A percentile compares a stretch with the other conserved stretches of the same genome.
phyloP scores from a whole-genome alignment of 202 grass and related monocot species.

The Hordeum pubiflorum region DNA sequence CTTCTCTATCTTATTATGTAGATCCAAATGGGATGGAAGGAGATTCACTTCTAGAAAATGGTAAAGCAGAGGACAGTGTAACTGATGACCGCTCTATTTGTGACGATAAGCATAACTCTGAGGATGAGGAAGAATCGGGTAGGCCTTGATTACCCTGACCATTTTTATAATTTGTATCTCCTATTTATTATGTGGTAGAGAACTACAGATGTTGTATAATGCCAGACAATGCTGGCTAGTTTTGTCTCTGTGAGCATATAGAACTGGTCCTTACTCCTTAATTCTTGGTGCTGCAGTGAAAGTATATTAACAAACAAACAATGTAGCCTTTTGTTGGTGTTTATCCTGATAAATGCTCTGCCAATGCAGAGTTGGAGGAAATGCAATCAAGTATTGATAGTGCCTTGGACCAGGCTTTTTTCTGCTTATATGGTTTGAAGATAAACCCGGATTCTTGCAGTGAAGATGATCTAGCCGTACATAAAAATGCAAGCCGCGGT shows the following conservation, averaged over 20 bases:
- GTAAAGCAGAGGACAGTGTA: slow-evolving; percentile 13
- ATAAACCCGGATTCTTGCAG: slow-evolving; percentile 89
- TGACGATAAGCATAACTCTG: slow-evolving; percentile 40
- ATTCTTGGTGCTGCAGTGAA: slow-evolving; percentile 14
- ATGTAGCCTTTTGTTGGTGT: neutral
- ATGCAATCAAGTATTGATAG: slow-evolving; percentile 73
- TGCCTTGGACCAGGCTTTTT: slow-evolving; percentile 93
- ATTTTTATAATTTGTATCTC: slow-evolving; percentile 20
- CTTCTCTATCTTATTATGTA: slow-evolving; percentile 38
- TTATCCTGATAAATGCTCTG: slow-evolving; percentile 28
- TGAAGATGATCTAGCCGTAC: slow-evolving; percentile 78
- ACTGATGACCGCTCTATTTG: slow-evolving; percentile 13
- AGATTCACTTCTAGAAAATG: slow-evolving; percentile 33
- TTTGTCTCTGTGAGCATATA: neutral
- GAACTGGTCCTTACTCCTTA: neutral
- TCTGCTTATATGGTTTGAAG: slow-evolving; percentile 95
- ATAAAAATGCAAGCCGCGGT: slow-evolving; percentile 90
- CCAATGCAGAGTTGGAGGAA: slow-evolving; percentile 74
- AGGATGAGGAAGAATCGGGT: slow-evolving; percentile 56
- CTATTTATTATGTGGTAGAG: neutral
- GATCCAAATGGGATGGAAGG: slow-evolving; percentile 62
- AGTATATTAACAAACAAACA: neutral
- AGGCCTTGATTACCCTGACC: slow-evolving; percentile 9
- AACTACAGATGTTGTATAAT: slow-evolving; percentile 7
- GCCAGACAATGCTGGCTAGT: slow-evolving; percentile 7